Percentiles rank a stretch among this genome's conserved stretches.
phyloP scores from a whole-genome alignment of 495 filamentous ascomycete genomes.

The Cladorrhinum samala region DNA sequence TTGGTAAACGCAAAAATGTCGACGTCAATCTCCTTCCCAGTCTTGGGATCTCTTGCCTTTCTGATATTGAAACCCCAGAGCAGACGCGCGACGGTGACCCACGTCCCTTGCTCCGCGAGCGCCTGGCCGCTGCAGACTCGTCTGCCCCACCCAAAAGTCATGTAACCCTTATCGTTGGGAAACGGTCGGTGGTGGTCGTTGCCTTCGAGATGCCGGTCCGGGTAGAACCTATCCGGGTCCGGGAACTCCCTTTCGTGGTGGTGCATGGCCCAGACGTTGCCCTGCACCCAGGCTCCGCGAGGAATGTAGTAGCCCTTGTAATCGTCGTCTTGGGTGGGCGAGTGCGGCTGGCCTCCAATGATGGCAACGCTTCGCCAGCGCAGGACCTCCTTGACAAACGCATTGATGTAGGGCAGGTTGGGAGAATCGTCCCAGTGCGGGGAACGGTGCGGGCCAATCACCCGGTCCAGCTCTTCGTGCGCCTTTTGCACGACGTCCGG shows the following conservation, averaged over 20 bases:
- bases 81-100: conserved; percentile 48
- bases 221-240: conserved; percentile 52
- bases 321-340: conserved; percentile 51
- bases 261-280: conserved; percentile 62
- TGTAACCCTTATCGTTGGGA: conserved; percentile 54
- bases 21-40: conserved; percentile 45
- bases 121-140: conserved; percentile 54
- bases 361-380: conserved; percentile 59
- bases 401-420: conserved; percentile 53
- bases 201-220: conserved; percentile 41
- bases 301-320: conserved; percentile 53
- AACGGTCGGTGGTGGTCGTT: conserved; percentile 48
- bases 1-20: conserved; percentile 51
- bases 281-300: conserved; percentile 51
- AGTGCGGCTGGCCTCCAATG: conserved; percentile 58
- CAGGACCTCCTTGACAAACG: conserved; percentile 57
- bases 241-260: conserved; percentile 58
- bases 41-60: conserved; percentile 39
- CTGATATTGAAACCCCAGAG: conserved; percentile 52
- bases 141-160: conserved; percentile 60
- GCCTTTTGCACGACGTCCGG: conserved; percentile 38
- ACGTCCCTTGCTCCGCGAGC: conserved; percentile 52
- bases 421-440: conserved; percentile 54
- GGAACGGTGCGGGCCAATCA: conserved; percentile 47
- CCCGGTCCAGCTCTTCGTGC: conserved; percentile 50